These are phyloP conservation scores for Stemphylium lycopersici DNA, from an alignment of 2,329 filamentous ascomycete species.

Conservation along the genomic window DNA sequence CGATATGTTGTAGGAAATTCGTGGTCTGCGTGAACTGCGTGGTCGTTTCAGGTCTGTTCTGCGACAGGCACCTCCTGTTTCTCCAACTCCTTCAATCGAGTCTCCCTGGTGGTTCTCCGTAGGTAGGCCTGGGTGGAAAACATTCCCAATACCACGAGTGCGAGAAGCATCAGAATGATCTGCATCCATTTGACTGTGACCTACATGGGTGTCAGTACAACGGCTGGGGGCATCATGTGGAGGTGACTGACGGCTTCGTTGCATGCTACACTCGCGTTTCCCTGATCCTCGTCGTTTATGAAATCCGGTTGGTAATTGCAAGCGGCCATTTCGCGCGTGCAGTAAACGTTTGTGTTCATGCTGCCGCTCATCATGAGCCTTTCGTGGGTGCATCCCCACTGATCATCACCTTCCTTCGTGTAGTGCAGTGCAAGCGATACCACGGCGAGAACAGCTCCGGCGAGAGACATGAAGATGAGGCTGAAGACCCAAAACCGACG, in stretches of 20 bases:
- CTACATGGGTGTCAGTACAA: constrained; percentile 17
- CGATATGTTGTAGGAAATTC: not conserved
- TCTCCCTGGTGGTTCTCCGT: constrained; percentile 27
- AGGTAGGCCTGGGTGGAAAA: constrained; percentile 31
- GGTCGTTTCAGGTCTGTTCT: not conserved
- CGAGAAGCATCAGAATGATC: constrained; percentile 29
- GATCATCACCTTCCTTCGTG: constrained; percentile 32
- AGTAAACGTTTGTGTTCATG: constrained; percentile 35
- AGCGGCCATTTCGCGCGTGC: constrained; percentile 35
- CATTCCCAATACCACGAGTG: constrained; percentile 26
- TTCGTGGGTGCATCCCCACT: constrained; percentile 32
- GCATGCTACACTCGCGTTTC: constrained; percentile 28
- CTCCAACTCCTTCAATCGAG: constrained; percentile 4
- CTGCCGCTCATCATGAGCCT: constrained; percentile 27
- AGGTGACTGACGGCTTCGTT: constrained; percentile 32
- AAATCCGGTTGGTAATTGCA: constrained; percentile 32
- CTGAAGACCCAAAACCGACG: constrained; percentile 37
- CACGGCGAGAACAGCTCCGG: constrained; percentile 26
- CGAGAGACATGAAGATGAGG: constrained; percentile 25
- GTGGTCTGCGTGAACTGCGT: not conserved
- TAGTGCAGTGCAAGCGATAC: constrained; percentile 33
- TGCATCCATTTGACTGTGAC: constrained; percentile 39
- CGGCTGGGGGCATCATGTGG: not conserved
- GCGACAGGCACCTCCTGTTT: not conserved
- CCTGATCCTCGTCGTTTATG: constrained; percentile 17